Evolutionary conservation across 768 basidiomycete species (phyloP), one percentile per base, ranked within the genome.

Genomic region (Serpula lacrymans): DNA sequence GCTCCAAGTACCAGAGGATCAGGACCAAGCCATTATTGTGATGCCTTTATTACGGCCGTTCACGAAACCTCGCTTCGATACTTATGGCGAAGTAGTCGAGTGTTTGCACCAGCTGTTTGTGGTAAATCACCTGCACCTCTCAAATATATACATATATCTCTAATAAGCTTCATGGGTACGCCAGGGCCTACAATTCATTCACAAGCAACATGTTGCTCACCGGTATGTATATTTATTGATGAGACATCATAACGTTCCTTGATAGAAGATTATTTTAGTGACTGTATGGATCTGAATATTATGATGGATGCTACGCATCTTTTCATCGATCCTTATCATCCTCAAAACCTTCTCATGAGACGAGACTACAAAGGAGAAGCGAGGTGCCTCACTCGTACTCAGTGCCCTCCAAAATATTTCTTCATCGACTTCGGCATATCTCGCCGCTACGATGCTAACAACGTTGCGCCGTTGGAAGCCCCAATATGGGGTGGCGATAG

Each of bases 101-200:
- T 42, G 17, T 30, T 41, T 59, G 32, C 35, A 43, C 22, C 55
- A 61, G 28, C 32, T 50, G 3, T 48, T 59, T 25, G 57, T 53
- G 49, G 56, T 53, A 28, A 17, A 41, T 20, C 13, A n/a, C n/a
- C n/a, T n/a, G n/a, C n/a, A n/a, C n/a, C 16, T 43, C 6, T 29
- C 35, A 5, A 17, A 9, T 34, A 4, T 17, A 17, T 21, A 12
- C 14, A 20, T 22, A 1, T 35, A 22, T 1, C 8, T 21, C 16
- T 8, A 8, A 11, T n/a, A n/a, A 6, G 18, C 13, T 43, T 12
- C 26, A 9, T 14, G 14, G 12, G 20, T 12, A 13, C 11, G 22
- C n/a, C 31, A 67, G 66, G 63, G 65, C 0, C 38, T 70, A 2
- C 46, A 57, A 33, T 68, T 67, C 43, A 63, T 71, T 50, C 70